Conservation (phyloP, 2,329 filamentous ascomycete genomes). For the Botrytis hyacinthi region DNA sequence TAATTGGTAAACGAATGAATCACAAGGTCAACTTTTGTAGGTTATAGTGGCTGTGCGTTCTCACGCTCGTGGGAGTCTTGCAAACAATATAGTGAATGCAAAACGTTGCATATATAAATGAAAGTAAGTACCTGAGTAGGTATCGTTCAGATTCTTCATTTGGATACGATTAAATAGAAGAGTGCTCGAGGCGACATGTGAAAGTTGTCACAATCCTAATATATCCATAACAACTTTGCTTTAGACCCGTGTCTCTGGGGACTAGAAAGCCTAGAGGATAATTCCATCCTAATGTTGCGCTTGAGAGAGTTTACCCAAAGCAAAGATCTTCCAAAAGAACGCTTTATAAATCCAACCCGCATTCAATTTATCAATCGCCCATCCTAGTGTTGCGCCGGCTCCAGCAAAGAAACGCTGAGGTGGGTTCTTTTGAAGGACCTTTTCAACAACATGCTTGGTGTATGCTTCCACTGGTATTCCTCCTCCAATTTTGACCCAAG, state of each 20-base stretch:
- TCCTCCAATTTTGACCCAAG: background rate
- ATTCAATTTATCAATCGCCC: background rate
- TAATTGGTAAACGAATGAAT: background rate
- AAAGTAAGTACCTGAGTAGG: background rate
- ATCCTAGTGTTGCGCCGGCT: background rate
- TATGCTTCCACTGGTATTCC: background rate
- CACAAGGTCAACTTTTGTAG: conserved; percentile 1
- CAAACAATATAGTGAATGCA: background rate
- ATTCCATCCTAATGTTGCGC: background rate
- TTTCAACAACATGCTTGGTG: background rate
- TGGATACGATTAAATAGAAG: background rate
- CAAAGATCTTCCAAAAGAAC: background rate
- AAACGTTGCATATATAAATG: background rate
- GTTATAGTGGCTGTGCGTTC: background rate
- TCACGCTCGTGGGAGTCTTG: background rate
- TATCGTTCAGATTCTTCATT: background rate
- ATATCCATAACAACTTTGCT: background rate
- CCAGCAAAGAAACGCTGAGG: background rate
- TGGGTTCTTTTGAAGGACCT: background rate
- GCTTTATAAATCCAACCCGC: background rate
- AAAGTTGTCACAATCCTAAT: background rate
- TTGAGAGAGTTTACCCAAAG: background rate
- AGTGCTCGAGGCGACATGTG: background rate
- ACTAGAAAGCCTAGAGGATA: background rate
- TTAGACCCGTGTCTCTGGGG: background rate